phyloP scores from a whole-genome alignment of 352 stramenopile species.

The Phytopythium montanum region DNA sequence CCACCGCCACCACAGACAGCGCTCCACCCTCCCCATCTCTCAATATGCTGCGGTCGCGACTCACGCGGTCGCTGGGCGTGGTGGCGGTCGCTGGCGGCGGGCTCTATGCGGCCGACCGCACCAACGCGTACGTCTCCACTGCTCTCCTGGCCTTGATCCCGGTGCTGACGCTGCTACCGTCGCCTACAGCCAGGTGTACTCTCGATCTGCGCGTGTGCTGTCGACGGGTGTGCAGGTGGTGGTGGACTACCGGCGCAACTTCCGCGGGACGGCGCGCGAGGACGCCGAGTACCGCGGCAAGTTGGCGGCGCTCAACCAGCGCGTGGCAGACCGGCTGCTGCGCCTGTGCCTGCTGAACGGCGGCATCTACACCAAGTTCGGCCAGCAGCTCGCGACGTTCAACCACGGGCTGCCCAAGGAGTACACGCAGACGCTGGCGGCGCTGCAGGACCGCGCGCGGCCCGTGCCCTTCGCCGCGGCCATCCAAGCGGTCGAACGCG shows the following conservation, averaged over 20 bases:
- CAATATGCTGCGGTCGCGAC: constrained; percentile 1
- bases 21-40: too few species aligned
- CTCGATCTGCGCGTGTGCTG: constrained; percentile 60
- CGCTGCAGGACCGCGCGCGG: constrained; percentile 92
- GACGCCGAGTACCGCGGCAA: constrained; percentile 54
- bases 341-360: constrained; percentile 91
- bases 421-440: constrained; percentile 90
- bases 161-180: too few species aligned
- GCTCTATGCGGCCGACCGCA: constrained; percentile 36
- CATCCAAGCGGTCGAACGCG: constrained; percentile 48
- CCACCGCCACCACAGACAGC: background rate
- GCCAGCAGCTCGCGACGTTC: constrained; percentile 96
- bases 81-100: constrained; percentile 23
- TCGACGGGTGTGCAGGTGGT: constrained; percentile 36
- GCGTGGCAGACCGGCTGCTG: constrained; percentile 86
- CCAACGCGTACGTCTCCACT: constrained; percentile 37
- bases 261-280: constrained; percentile 36
- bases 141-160: background rate
- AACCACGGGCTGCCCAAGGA: constrained; percentile 95
- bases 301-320: constrained; percentile 63
- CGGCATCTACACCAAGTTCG: constrained; percentile 97
- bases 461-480: constrained; percentile 47
- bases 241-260: constrained; percentile 49
- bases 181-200: constrained; percentile 59
- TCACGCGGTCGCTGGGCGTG: constrained; percentile 14